Conservation (phyloP, 2,329 filamentous ascomycete genomes). For the Botrytis hyacinthi region DNA sequence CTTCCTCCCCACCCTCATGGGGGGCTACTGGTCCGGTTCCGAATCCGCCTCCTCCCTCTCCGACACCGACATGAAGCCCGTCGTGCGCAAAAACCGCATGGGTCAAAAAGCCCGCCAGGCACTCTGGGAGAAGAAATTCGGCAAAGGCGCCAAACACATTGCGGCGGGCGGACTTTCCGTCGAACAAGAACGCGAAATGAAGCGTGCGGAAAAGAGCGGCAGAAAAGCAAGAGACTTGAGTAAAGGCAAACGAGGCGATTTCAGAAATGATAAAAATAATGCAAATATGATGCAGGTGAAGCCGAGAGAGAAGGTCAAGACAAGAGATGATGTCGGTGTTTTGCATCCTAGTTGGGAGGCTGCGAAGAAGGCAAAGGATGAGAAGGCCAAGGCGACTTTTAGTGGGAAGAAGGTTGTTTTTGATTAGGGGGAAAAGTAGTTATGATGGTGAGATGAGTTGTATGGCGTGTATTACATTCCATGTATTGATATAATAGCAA, state of each 20-base stretch:
- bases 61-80: constrained; percentile 50
- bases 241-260: constrained; percentile 19
- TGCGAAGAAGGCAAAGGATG: constrained; percentile 59
- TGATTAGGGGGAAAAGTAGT: constrained; percentile 42
- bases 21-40: constrained; percentile 75
- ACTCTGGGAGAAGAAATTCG: constrained; percentile 80
- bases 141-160: constrained; percentile 54
- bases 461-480: not conserved
- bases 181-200: constrained; percentile 17
- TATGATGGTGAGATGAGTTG: not conserved
- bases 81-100: constrained; percentile 67
- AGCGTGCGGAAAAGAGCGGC: constrained; percentile 44
- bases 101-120: constrained; percentile 76
- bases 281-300: constrained; percentile 34
- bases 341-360: constrained; percentile 62
- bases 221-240: constrained; percentile 8
- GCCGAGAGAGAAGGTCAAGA: constrained; percentile 38
- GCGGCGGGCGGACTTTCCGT: constrained; percentile 27
- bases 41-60: constrained; percentile 69
- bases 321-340: constrained; percentile 48
- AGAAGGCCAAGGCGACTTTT: constrained; percentile 52
- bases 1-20: constrained; percentile 75
- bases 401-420: constrained; percentile 59
- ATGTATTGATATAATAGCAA: not conserved
- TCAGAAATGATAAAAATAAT: constrained; percentile 19